These are phyloP conservation scores for Saccharomycopsis capsularis DNA, from an alignment of 805 yeast genomes.

Conservation along the genomic window DNA sequence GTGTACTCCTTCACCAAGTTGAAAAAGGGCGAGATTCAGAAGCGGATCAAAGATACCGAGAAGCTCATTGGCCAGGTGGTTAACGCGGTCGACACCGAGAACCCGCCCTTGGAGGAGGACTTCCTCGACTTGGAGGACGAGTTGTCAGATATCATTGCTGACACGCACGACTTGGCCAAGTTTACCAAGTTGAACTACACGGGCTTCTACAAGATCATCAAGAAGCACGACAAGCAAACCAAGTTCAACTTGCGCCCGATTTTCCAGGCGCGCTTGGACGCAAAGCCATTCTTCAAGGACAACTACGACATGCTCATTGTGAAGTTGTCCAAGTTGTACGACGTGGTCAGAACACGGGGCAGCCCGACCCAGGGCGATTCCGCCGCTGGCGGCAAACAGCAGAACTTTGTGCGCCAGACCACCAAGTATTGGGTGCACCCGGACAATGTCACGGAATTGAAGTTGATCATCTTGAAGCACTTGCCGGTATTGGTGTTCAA, in stretches of 20 bases:
- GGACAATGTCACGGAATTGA: conserved; percentile 93
- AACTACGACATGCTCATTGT: conserved; percentile 87
- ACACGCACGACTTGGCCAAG: conserved; percentile 93
- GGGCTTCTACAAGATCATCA: conserved; percentile 93
- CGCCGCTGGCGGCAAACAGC: conserved; percentile 97
- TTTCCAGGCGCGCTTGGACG: conserved; percentile 84
- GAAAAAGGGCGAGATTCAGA: conserved; percentile 75
- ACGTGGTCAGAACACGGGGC: conserved; percentile 91
- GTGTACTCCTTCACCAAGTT: conserved; percentile 87
- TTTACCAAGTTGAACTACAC: conserved; percentile 90
- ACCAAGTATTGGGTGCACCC: conserved; percentile 99
- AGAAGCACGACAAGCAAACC: conserved; percentile 93
- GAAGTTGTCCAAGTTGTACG: conserved; percentile 81
- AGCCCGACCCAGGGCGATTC: conserved; percentile 93
- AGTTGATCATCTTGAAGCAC: conserved; percentile 86
- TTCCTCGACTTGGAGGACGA: conserved; percentile 72
- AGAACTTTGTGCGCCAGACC: conserved; percentile 96
- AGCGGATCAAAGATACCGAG: conserved; percentile 81
- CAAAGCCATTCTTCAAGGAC: conserved; percentile 94
- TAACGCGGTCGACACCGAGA: conserved; percentile 41
- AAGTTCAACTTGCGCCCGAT: conserved; percentile 77
- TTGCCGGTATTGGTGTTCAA: conserved; percentile 96
- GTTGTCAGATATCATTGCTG: conserved; percentile 83
- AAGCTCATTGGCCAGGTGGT: conserved; percentile 62
- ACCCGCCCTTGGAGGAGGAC: conserved; percentile 51